Percentiles rank a stretch among this genome's conserved stretches.
phyloP scores from a whole-genome alignment of 345 rosid genomes.

The Geranium brycei region DNA sequence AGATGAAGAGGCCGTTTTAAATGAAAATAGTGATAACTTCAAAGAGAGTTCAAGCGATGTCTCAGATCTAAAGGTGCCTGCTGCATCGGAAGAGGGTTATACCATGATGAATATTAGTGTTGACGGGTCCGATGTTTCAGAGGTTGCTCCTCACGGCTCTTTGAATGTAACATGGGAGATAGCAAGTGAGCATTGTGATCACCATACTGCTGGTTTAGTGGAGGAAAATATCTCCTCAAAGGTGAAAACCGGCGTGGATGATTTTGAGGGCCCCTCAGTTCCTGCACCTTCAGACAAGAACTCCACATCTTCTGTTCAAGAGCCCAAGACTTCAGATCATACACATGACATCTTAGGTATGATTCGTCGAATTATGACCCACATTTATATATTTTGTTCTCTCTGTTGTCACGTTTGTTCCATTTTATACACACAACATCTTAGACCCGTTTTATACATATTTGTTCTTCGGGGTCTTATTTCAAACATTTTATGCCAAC shows the following conservation, averaged over 20 bases:
- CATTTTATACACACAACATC: not conserved
- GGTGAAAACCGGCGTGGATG: conserved; percentile 25
- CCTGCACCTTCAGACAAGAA: conserved; percentile 22
- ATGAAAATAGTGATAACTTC: conserved; percentile 33
- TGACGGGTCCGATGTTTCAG: conserved; percentile 25
- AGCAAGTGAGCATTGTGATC: conserved; percentile 33
- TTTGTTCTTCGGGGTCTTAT: no score
- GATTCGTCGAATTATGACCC: conserved; percentile 3
- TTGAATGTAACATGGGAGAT: conserved; percentile 53
- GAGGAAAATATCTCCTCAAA: conserved; percentile 25
- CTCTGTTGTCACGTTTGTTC: not conserved
- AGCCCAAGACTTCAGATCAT: conserved; percentile 28
- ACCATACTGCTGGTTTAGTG: conserved; percentile 20
- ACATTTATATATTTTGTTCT: not conserved
- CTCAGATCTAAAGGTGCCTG: conserved; percentile 25
- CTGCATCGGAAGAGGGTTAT: conserved; percentile 19
- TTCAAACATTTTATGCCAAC: no score
- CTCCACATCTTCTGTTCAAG: conserved; percentile 21
- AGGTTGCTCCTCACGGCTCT: conserved; percentile 24
- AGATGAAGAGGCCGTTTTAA: conserved; percentile 13
- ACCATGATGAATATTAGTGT: conserved; percentile 10
- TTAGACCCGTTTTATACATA: not conserved
- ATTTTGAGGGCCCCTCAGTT: conserved; percentile 27
- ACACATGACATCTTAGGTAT: conserved; percentile 41
- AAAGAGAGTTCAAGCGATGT: conserved; percentile 19